Percentiles rank a stretch among this genome's conserved stretches.
These are phyloP conservation scores for Gastrolobium bilobum DNA, from an alignment of 306 rosid species.

Conservation along the genomic window DNA sequence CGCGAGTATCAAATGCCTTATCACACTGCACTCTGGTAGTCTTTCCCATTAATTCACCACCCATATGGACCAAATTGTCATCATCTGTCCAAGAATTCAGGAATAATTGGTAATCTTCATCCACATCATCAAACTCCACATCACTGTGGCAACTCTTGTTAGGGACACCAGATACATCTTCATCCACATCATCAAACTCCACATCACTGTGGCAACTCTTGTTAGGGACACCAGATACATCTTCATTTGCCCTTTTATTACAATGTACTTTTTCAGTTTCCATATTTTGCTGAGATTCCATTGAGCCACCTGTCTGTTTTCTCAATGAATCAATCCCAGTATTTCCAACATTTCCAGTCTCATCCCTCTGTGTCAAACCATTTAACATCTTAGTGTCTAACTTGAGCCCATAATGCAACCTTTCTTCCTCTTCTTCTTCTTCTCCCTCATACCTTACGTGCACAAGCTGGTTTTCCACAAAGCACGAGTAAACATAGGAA, in stretches of 20 bases:
- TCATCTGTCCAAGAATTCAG: slow-evolving; percentile 38
- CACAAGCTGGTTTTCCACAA: too few relatives aligned
- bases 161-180: too few relatives aligned
- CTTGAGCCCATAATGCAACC: neutral
- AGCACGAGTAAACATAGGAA: too few relatives aligned
- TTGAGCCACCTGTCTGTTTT: slow-evolving; percentile 4
- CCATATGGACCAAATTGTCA: slow-evolving; percentile 8
- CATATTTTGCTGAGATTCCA: neutral
- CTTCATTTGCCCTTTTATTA: neutral
- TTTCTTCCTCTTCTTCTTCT: slow-evolving; percentile 45
- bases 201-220: slow-evolving; percentile 10
- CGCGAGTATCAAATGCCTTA: slow-evolving; percentile 7
- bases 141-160: slow-evolving; percentile 7
- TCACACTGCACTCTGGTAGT: neutral
- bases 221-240: slow-evolving; percentile 10
- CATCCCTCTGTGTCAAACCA: neutral
- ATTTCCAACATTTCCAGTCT: neutral
- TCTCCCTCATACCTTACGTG: too few relatives aligned
- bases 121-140: slow-evolving; percentile 36
- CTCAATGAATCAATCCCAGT: neutral
- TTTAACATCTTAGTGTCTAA: neutral
- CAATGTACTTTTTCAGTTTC: slow-evolving; percentile 6
- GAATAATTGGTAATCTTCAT: slow-evolving; percentile 49
- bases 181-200: slow-evolving; percentile 45
- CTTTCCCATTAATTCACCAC: slow-evolving; percentile 6